Percentiles rank a stretch among this genome's conserved stretches.
phyloP scores from a whole-genome alignment of 1,139 yeast species.

The Saccharomyces hybrid region DNA sequence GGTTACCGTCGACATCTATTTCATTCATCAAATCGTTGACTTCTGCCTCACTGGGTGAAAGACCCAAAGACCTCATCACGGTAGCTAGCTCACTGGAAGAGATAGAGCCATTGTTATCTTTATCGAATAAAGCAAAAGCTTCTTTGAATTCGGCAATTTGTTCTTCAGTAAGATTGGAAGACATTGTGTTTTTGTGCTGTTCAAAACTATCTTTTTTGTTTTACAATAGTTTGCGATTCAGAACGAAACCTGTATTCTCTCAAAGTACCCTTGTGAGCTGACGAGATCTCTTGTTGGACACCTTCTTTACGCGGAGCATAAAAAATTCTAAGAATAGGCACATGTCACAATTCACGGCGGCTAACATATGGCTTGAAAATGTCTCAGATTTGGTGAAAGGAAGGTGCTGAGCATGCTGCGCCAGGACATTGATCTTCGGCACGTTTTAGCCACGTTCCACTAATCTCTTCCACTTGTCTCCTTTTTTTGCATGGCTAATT shows the following conservation, averaged over 20 bases:
- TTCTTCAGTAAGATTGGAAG: slow-evolving; percentile 87
- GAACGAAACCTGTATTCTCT: neutral
- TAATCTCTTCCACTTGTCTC: too few relatives aligned
- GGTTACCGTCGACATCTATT: slow-evolving; percentile 92
- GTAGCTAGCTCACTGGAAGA: slow-evolving; percentile 95
- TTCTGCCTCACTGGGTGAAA: slow-evolving; percentile 93
- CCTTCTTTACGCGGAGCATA: neutral
- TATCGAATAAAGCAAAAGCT: slow-evolving; percentile 93
- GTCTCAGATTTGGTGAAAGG: neutral
- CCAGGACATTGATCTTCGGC: neutral
- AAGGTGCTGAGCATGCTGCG: neutral
- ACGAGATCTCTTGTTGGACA: neutral
- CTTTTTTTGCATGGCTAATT: neutral
- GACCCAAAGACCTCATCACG: slow-evolving; percentile 96
- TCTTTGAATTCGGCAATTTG: slow-evolving; percentile 96
- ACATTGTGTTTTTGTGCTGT: slow-evolving; percentile 13
- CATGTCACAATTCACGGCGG: neutral
- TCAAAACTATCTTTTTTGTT: neutral
- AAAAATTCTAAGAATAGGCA: neutral
- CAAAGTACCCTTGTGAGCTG: slow-evolving; percentile 17
- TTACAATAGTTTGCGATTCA: neutral
- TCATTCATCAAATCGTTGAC: slow-evolving; percentile 94
- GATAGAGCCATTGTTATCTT: slow-evolving; percentile 93
- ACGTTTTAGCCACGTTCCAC: neutral
- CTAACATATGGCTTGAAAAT: neutral